phyloP scores from a whole-genome alignment of 352 stramenopile species.

The Phytophthora aleatoria region DNA sequence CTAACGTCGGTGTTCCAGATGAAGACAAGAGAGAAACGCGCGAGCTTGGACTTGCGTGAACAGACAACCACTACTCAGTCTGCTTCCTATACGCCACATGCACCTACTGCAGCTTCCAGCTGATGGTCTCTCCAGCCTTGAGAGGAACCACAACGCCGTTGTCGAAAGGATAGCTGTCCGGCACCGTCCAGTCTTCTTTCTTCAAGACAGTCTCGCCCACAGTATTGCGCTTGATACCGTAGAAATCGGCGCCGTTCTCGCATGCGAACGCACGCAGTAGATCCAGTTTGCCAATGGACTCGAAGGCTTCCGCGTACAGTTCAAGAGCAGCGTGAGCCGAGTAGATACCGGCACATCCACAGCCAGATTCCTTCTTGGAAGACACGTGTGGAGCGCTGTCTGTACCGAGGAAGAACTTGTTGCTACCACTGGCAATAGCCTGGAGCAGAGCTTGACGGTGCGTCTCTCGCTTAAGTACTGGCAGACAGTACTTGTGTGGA shows the following conservation, averaged over 20 bases:
- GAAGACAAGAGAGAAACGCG: slow-evolving; percentile 57
- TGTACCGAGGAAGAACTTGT: slow-evolving; percentile 99
- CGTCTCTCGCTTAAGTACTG: slow-evolving; percentile 97
- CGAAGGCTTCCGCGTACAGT: slow-evolving; percentile 98
- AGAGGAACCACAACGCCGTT: slow-evolving; percentile 89
- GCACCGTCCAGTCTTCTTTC: slow-evolving; percentile 92
- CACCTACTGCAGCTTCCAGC: slow-evolving; percentile 77
- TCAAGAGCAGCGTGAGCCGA: slow-evolving; percentile 96
- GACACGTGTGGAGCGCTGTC: slow-evolving; percentile 97
- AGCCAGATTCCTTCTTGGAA: slow-evolving; percentile 91
- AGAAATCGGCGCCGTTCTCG: slow-evolving; percentile 96
- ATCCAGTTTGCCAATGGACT: slow-evolving; percentile 91
- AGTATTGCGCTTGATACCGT: slow-evolving; percentile 93
- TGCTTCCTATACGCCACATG: slow-evolving; percentile 13
- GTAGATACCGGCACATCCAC: slow-evolving; percentile 97
- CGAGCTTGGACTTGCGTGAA: slow-evolving; percentile 46
- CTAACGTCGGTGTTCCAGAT: slow-evolving; percentile 69
- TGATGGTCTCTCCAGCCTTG: slow-evolving; percentile 91
- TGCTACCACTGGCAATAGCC: slow-evolving; percentile 90
- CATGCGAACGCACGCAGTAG: slow-evolving; percentile 95
- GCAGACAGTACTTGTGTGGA: slow-evolving; percentile 99
- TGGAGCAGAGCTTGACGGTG: slow-evolving; percentile 91
- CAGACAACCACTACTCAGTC: slow-evolving; percentile 16
- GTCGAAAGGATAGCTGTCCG: slow-evolving; percentile 92
- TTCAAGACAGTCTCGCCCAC: slow-evolving; percentile 84